Base-by-base conservation (phyloP, 371 early-diverging fungal species). In the Paraphysoderma sedebokerense region DNA sequence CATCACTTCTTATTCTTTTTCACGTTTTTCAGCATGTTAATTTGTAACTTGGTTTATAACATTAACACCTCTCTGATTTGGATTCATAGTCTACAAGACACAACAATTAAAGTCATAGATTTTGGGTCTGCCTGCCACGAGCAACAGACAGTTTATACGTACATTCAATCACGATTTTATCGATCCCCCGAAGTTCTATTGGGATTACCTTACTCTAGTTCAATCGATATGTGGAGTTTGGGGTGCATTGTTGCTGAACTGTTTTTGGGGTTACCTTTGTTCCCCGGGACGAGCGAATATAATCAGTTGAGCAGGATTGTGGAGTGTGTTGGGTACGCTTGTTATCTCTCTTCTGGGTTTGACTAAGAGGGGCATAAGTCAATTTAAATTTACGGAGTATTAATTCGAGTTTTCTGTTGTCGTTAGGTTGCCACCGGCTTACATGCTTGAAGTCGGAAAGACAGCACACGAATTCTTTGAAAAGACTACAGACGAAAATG, bases 221-320 rank as follows among this genome's bases (percentile, higher is more conserved):
- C 87, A 12, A 89, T 95, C 37, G 99, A 99, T 61, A 92, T 98
- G 78, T 99, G 99, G 99, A 91, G 96, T 0, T 67, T 96, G 9
- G 99, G 99, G 0, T 98, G 98, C 61, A 87, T 99, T 48, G 86
- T 92, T n/a, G 96, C 90, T 5, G 99, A 99, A 60, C 65, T 99
- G 13, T 87, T 81, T 56, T 57, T 89, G 0, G 92, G 92, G 0
- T 60, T 82, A 3, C 93, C 93, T 0, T 57, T 97, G 47, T 91
- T 93, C 58, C 92, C 95, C 0, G 93, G 95, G 8, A 73, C 76
- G 6, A 82, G 85, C 38, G 93, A 93, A 66, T 83, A 82, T 57
- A 81, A 90, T 48, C 88, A 92, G 56, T 50, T 96, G 6, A 65
- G 69, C 20, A 72, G 91, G 31, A 93, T 92, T 48, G 78, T 83